Evolutionary conservation across 2,329 filamentous ascomycete species (phyloP).

Genomic region (Apiospora koreana): DNA sequence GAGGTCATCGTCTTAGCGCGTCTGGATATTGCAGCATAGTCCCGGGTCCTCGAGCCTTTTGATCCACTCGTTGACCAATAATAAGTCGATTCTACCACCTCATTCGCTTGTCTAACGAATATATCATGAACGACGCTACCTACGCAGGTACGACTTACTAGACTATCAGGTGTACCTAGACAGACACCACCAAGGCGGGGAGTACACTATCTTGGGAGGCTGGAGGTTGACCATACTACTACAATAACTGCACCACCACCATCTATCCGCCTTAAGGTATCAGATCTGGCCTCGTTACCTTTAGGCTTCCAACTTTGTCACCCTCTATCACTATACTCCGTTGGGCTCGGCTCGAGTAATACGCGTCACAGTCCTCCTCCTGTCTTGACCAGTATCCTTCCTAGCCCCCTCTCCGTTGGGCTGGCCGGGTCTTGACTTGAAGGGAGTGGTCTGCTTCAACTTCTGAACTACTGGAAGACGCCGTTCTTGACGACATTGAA

Average conservation of each 20-base stretch:
- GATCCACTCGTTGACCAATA: constrained; percentile 13
- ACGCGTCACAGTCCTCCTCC: constrained; percentile 3
- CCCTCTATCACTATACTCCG: not conserved
- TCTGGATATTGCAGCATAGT: constrained; percentile 13
- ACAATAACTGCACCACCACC: not conserved
- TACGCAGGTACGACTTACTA: constrained; percentile 8
- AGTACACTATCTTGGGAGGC: not conserved
- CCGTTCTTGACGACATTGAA: constrained; percentile 3
- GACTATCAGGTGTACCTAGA: constrained; percentile 1
- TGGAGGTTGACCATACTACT: constrained; percentile 4
- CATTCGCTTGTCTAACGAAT: constrained; percentile 13
- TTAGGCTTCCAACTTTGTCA: constrained; percentile 15
- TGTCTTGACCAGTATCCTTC: not conserved
- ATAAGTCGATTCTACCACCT: not conserved
- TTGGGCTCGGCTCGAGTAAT: constrained; percentile 3
- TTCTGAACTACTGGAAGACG: constrained; percentile 2
- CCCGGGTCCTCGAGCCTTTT: constrained; percentile 2
- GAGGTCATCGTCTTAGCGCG: constrained; percentile 5
- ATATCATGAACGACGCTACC: constrained; percentile 10
- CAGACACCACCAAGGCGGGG: not conserved
- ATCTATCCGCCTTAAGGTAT: not conserved
- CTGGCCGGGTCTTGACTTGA: not conserved
- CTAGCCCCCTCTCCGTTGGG: not conserved
- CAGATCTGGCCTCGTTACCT: not conserved
- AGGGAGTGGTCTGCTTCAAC: not conserved